These are phyloP conservation scores for Mucor racemosus DNA, from an alignment of 371 early-diverging fungal genomes.

Conservation along the genomic window DNA sequence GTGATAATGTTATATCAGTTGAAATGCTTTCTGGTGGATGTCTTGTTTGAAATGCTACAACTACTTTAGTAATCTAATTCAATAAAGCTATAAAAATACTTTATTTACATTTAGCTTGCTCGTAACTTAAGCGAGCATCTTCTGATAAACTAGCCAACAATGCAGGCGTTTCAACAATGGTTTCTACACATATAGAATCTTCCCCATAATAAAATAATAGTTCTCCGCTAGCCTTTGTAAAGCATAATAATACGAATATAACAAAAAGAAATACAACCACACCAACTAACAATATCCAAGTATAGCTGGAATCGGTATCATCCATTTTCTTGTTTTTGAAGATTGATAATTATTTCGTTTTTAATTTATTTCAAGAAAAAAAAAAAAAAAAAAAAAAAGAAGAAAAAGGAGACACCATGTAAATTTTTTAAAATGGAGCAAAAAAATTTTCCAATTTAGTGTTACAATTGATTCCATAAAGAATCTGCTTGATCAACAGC, in stretches of 20 bases:
- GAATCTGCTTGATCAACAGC: constrained; percentile 62
- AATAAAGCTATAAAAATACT: neutral
- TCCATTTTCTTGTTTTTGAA: constrained; percentile 12
- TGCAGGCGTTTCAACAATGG: constrained; percentile 46
- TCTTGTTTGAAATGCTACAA: constrained; percentile 43
- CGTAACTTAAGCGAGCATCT: constrained; percentile 55
- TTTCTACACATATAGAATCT: constrained; percentile 35
- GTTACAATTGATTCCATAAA: constrained; percentile 37
- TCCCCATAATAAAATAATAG: constrained; percentile 41
- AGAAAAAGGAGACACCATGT: constrained; percentile 2
- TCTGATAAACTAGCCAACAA: constrained; percentile 44
- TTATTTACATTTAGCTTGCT: constrained; percentile 48
- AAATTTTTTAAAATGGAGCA: neutral
- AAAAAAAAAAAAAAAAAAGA: constrained; percentile 11
- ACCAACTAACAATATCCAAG: constrained; percentile 53
- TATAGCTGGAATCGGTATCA: constrained; percentile 26
- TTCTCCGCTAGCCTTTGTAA: constrained; percentile 48
- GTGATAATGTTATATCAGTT: constrained; percentile 71
- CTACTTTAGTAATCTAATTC: constrained; percentile 16
- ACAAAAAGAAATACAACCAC: constrained; percentile 52
- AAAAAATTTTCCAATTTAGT: neutral
- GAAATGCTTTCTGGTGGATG: constrained; percentile 69
- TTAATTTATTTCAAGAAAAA: neutral
- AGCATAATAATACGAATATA: constrained; percentile 47
- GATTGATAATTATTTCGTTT: neutral